These are phyloP conservation scores for Phytophthora brassicae DNA, from an alignment of 352 stramenopile species.

Conservation along the genomic window DNA sequence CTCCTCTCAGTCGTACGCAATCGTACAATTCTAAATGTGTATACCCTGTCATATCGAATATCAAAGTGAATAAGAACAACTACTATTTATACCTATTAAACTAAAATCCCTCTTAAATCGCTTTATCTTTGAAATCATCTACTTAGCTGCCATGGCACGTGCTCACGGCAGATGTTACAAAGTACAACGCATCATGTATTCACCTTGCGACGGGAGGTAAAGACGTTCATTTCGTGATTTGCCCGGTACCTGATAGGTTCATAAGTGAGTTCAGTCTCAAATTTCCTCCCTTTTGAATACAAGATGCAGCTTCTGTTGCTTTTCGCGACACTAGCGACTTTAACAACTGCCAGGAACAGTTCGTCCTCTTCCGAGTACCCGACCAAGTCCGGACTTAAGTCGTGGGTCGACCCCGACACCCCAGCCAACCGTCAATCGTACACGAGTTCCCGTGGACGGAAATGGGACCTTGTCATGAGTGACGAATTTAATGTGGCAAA, in stretches of 20 bases:
- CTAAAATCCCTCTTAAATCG: too few species aligned
- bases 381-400: conserved; percentile 34
- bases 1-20: too few species aligned
- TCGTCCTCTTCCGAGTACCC: conserved; percentile 30
- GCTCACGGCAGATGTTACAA: conserved; percentile 24
- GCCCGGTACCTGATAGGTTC: too few species aligned
- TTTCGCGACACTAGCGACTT: not conserved
- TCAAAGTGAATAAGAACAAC: too few species aligned
- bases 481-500: conserved; percentile 94
- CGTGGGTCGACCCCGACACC: conserved; percentile 69
- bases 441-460: conserved; percentile 43
- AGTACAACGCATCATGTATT: too few species aligned
- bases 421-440: conserved; percentile 36
- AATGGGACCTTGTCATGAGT: conserved; percentile 87
- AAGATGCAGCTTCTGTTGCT: conserved; percentile 9
- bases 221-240: conserved; percentile 12
- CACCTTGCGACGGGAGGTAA: too few species aligned
- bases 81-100: too few species aligned
- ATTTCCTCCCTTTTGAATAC: not conserved
- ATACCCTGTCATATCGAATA: too few species aligned
- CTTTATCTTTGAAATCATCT: too few species aligned
- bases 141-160: conserved; percentile 8
- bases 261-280: conserved; percentile 1
- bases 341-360: conserved; percentile 16
- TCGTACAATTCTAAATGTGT: too few species aligned